phyloP scores from a whole-genome alignment of 1,284 basidiomycete genomes.

The Bjerkandera adusta region DNA sequence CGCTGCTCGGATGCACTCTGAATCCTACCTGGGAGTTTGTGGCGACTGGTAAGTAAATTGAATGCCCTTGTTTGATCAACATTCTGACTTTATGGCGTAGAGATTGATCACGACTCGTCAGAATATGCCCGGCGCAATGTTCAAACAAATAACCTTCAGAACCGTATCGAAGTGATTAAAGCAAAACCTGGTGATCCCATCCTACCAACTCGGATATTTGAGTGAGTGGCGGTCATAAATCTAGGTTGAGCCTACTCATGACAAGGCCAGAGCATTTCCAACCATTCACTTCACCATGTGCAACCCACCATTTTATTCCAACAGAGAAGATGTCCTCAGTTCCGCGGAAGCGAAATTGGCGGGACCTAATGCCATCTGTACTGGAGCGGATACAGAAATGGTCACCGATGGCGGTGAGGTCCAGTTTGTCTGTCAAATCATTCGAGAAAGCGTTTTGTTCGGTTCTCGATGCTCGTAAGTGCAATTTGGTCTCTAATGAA shows the following conservation, averaged over 20 bases:
- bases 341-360: constrained; percentile 63
- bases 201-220: constrained; percentile 28
- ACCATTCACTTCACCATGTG: constrained; percentile 81
- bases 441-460: constrained; percentile 64
- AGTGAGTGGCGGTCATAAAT: too few species aligned
- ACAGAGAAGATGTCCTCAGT: constrained; percentile 60
- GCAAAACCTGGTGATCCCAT: constrained; percentile 42
- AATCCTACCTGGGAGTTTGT: constrained; percentile 57
- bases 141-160: constrained; percentile 46
- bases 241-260: not conserved
- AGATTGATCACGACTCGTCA: constrained; percentile 66
- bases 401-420: constrained; percentile 85
- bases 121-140: constrained; percentile 55
- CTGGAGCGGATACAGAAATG: constrained; percentile 84
- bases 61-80: not conserved
- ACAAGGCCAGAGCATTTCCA: not conserved
- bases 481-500: not conserved
- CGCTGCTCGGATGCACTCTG: constrained; percentile 68
- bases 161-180: constrained; percentile 48
- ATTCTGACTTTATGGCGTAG: constrained; percentile 36
- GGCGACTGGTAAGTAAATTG: constrained; percentile 60
- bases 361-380: constrained; percentile 75
- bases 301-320: constrained; percentile 93
- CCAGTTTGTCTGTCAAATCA: constrained; percentile 75
- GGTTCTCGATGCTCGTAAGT: constrained; percentile 50